A percentile compares a stretch with the other conserved stretches of the same genome.
These are phyloP conservation scores for Tuber indicum DNA, from an alignment of 495 filamentous ascomycete genomes.

Conservation along the genomic window DNA sequence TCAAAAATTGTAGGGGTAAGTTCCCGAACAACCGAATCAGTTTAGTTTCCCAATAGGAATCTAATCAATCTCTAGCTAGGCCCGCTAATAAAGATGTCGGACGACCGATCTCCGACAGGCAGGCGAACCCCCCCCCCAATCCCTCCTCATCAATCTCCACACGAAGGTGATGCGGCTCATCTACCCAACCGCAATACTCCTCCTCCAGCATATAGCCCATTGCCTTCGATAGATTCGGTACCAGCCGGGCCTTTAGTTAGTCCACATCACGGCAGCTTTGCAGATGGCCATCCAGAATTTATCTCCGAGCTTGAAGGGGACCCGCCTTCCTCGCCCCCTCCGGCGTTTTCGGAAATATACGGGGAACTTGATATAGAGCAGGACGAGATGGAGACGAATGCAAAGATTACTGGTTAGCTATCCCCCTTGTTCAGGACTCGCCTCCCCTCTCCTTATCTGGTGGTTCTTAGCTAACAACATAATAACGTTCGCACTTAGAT, in stretches of 20 bases:
- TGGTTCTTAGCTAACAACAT: constrained; percentile 60
- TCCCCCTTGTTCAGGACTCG: not conserved
- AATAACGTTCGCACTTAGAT: constrained; percentile 54
- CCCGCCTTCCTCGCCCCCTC: constrained; percentile 42
- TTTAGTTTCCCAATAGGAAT: not conserved
- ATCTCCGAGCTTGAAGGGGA: constrained; percentile 26
- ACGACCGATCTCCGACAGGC: constrained; percentile 9
- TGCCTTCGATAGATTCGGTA: constrained; percentile 28
- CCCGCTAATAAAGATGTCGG: constrained; percentile 19
- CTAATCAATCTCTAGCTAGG: not conserved
- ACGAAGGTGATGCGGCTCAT: not conserved
- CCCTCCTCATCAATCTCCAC: constrained; percentile 4
- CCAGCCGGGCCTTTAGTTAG: constrained; percentile 16
- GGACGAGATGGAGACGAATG: constrained; percentile 52
- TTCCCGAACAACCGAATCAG: not conserved
- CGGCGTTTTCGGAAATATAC: constrained; percentile 49
- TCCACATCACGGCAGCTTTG: not conserved
- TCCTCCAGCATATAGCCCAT: constrained; percentile 17
- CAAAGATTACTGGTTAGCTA: constrained; percentile 46
- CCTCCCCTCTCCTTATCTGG: constrained; percentile 52
- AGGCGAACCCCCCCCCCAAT: constrained; percentile 7
- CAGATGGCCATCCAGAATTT: constrained; percentile 11
- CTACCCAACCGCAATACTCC: constrained; percentile 1
- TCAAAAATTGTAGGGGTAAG: not conserved
- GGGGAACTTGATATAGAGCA: constrained; percentile 50